Percentiles rank a stretch among this genome's conserved stretches.
Evolutionary conservation across 2,329 filamentous ascomycete genomes (phyloP).

Genomic region (Talaromyces amestolkiae): DNA sequence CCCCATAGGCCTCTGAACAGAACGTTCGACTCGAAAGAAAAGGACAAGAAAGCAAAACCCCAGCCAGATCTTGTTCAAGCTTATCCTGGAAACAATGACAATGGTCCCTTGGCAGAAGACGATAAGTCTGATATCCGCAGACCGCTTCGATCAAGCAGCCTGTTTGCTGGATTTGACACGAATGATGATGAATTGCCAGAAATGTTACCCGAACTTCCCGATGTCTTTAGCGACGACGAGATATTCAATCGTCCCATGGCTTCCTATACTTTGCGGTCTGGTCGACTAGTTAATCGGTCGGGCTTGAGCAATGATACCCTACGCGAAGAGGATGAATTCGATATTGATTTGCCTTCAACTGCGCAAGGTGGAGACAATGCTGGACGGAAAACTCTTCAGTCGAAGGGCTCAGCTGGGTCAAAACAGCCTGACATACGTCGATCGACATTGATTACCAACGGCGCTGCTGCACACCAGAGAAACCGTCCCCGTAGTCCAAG

Average conservation of each 20-base stretch:
- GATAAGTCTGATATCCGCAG: conserved; percentile 62
- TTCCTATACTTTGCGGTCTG: conserved; percentile 42
- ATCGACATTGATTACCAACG: conserved; percentile 75
- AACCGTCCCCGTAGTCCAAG: conserved; percentile 54
- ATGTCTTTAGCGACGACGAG: conserved; percentile 40
- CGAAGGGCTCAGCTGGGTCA: conserved; percentile 40
- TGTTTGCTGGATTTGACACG: conserved; percentile 81
- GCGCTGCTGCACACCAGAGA: conserved; percentile 68
- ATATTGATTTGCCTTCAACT: conserved; percentile 25
- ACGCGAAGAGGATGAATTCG: conserved; percentile 40
- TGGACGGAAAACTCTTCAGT: conserved; percentile 33
- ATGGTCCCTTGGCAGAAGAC: conserved; percentile 64
- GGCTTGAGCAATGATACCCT: conserved; percentile 35
- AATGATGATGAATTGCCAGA: conserved; percentile 51
- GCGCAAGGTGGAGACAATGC: conserved; percentile 21
- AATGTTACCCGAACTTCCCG: conserved; percentile 33
- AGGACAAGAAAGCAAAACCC: conserved; percentile 44
- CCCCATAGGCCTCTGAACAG: conserved; percentile 29
- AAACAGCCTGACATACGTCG: conserved; percentile 67
- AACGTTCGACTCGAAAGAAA: conserved; percentile 28
- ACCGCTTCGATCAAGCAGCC: conserved; percentile 73
- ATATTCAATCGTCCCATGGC: conserved; percentile 46
- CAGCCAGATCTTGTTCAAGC: conserved; percentile 56
- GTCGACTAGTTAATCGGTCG: conserved; percentile 41
- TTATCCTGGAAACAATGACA: conserved; percentile 78